Conservation (phyloP, 768 basidiomycete genomes). For the Auricularia cornea region DNA sequence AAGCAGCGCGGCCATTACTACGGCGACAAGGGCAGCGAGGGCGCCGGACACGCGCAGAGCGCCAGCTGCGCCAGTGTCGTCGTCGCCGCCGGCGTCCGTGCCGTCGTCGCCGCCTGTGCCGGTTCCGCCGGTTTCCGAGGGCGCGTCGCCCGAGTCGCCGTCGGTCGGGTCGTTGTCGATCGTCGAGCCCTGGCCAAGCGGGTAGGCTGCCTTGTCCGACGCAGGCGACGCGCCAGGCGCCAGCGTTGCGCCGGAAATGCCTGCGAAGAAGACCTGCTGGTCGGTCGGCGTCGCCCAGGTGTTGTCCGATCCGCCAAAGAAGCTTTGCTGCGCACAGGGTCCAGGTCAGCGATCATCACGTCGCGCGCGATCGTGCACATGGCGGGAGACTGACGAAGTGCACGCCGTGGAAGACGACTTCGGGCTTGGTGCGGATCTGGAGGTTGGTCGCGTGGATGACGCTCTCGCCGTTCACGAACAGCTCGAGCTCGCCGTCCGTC, state of each 20-base stretch:
- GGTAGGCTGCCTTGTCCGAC: background rate
- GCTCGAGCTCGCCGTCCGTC: conserved; percentile 63
- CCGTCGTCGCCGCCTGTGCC: background rate
- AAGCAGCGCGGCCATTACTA: background rate
- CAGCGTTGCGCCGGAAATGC: conserved; percentile 58
- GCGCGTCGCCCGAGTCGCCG: no score
- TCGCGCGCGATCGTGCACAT: background rate
- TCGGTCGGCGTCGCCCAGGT: conserved; percentile 53
- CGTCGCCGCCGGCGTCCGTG: background rate
- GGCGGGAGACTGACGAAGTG: conserved; percentile 33
- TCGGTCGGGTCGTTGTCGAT: no score
- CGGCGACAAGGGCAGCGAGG: background rate
- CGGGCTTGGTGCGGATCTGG: conserved; percentile 39
- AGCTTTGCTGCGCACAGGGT: conserved; percentile 39
- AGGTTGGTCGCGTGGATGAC: conserved; percentile 55
- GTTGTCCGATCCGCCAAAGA: conserved; percentile 52
- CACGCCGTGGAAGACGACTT: conserved; percentile 53
- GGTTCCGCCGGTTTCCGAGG: background rate
- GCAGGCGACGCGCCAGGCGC: background rate
- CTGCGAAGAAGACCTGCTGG: conserved; percentile 58
- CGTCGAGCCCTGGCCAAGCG: background rate
- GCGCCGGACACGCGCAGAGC: background rate
- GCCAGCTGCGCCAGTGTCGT: background rate
- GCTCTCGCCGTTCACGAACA: conserved; percentile 58
- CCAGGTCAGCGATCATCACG: background rate